Base-by-base conservation (phyloP, 345 rosid species). In the Lagerstroemia speciosa region DNA sequence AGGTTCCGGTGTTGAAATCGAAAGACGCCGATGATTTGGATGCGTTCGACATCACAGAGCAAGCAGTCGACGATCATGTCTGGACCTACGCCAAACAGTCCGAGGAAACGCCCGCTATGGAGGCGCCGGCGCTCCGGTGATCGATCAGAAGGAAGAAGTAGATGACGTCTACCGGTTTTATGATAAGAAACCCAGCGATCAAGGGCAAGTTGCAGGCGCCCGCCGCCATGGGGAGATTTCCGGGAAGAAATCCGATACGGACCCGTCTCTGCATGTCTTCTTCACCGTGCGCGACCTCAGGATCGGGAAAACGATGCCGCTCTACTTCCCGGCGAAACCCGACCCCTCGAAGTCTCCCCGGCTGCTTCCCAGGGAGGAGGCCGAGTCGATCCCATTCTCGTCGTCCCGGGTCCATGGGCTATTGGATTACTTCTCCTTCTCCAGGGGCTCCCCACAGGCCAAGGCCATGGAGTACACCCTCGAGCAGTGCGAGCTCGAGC, bases 351-450 rank as follows among this genome's bases (percentile, higher is more conserved):
- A 40, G 29, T 72, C 84, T 37, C 87, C 89, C 62, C 83, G 63
- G 69, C 71, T 87, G 61, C 83, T 92, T 24, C 66, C 92, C 7
- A 81, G 85, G 74, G 72, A 84, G 66, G 82, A 87, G 81, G 82
- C 94, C 34, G 68, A 78, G 61, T 78, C 82, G 12, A 81, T 87
- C 48, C 94, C 96, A 63, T 89, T 92, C 71, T 78, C 89, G 6
- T 81, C 69, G 2, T 31, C 77, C n/a, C 57, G 83, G 29, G 83
- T 87, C 36, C 75, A 85, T 46, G 76, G 69, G 36, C 81, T 92
- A 50, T 87, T 86, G 26, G 62, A 83, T 22, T 52, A 72, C 67
- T 88, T 89, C 84, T 83, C 94, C n/a, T 66, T 88, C 71, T 62
- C 84, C 55, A 58, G 65, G 38, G 76, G 72, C 32, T 85, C 96